Evolutionary conservation across 2,329 filamentous ascomycete species (phyloP).

Genomic region (Fusarium domesticum): DNA sequence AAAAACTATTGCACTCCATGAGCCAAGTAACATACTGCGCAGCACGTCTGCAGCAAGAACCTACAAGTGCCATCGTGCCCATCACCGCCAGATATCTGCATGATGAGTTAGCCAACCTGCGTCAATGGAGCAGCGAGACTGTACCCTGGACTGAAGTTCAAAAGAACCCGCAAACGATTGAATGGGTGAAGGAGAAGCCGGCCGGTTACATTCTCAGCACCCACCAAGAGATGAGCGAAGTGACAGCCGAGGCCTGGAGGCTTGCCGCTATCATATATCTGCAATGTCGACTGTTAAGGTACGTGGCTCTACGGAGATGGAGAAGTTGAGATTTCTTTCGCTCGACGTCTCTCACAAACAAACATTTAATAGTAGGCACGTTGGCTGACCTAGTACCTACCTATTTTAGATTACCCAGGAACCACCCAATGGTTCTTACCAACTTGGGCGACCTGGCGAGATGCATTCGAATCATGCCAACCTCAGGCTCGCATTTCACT

Average conservation of each 20-base stretch:
- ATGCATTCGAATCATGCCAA: constrained; percentile 41
- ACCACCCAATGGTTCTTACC: constrained; percentile 34
- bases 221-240: constrained; percentile 37
- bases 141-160: constrained; percentile 20
- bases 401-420: constrained; percentile 35
- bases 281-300: constrained; percentile 40
- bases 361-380: too few relatives aligned
- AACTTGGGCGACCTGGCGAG: constrained; percentile 34
- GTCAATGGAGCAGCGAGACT: constrained; percentile 37
- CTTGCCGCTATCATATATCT: constrained; percentile 39
- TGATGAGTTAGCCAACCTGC: constrained; percentile 31
- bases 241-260: constrained; percentile 43
- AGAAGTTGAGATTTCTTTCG: neutral
- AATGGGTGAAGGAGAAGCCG: constrained; percentile 30
- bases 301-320: constrained; percentile 1
- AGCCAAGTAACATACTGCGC: constrained; percentile 39
- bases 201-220: constrained; percentile 27
- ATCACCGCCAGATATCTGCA: constrained; percentile 30
- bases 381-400: constrained; percentile 3
- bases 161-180: constrained; percentile 19
- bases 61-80: constrained; percentile 32
- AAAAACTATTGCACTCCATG: constrained; percentile 37
- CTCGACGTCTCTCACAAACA: too few relatives aligned
- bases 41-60: constrained; percentile 35
- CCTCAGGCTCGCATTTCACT: constrained; percentile 40